phyloP scores from a whole-genome alignment of 352 stramenopile genomes.

The Phytophthora cryptogea region DNA sequence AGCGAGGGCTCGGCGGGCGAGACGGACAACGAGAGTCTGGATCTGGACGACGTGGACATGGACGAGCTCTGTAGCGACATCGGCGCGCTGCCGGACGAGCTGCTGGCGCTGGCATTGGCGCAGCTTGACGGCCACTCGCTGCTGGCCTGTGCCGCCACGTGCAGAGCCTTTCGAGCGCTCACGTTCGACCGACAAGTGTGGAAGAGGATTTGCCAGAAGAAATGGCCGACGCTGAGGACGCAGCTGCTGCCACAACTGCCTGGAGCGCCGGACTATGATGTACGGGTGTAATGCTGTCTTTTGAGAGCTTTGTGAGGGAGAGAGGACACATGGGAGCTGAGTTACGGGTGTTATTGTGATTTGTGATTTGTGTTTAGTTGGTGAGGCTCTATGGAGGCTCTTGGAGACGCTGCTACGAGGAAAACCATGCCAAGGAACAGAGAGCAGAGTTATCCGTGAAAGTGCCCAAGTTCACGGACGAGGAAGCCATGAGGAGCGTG shows the following conservation, averaged over 20 bases:
- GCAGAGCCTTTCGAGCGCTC: slow-evolving; percentile 45
- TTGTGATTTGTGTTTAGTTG: slow-evolving; percentile 38
- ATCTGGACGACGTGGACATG: slow-evolving; percentile 32
- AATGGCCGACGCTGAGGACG: slow-evolving; percentile 62
- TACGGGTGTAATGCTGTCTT: slow-evolving; percentile 33
- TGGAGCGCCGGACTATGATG: slow-evolving; percentile 77
- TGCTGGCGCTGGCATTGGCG: slow-evolving; percentile 49
- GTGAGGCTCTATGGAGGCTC: slow-evolving; percentile 76
- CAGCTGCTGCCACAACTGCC: slow-evolving; percentile 71
- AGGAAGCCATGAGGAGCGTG: slow-evolving; percentile 29
- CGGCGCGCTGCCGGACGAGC: slow-evolving; percentile 54
- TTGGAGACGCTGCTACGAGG: slow-evolving; percentile 72
- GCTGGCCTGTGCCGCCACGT: slow-evolving; percentile 51
- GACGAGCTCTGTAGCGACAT: slow-evolving; percentile 23
- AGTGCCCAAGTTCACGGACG: slow-evolving; percentile 55
- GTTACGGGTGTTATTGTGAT: slow-evolving; percentile 11
- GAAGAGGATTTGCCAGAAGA: slow-evolving; percentile 62
- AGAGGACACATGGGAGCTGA: slow-evolving; percentile 14
- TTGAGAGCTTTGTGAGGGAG: slow-evolving; percentile 1
- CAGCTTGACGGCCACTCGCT: slow-evolving; percentile 65
- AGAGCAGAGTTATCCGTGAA: slow-evolving; percentile 57
- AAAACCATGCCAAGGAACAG: slow-evolving; percentile 52
- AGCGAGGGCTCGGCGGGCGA: slow-evolving; percentile 35
- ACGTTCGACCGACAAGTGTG: slow-evolving; percentile 67
- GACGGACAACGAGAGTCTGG: slow-evolving; percentile 41